phyloP scores from a whole-genome alignment of 148 eudicot species.

The Drosera capensis region DNA sequence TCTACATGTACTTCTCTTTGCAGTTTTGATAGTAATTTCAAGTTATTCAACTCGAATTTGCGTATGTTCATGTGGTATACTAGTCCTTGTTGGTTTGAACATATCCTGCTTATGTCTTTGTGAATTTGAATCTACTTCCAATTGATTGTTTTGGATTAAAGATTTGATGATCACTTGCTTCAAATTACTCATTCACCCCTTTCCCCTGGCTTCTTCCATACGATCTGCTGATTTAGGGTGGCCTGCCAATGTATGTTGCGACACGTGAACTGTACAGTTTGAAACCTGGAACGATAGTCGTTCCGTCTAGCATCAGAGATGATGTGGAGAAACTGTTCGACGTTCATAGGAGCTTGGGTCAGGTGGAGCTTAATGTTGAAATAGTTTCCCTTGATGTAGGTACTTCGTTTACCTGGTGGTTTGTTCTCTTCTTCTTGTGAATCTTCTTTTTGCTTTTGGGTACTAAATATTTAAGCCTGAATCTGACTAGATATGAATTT shows the following conservation, averaged over 20 bases:
- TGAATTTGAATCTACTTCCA: no score
- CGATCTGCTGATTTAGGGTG: slow-evolving; percentile 48
- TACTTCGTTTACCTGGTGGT: slow-evolving; percentile 8
- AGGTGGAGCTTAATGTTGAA: slow-evolving; percentile 72
- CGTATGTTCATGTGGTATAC: no score
- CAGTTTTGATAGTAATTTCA: no score
- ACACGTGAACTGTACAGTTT: slow-evolving; percentile 81
- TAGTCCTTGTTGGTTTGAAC: no score
- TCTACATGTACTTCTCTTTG: no score
- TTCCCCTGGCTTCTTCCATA: neutral
- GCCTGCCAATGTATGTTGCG: slow-evolving; percentile 92
- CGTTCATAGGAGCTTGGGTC: slow-evolving; percentile 73
- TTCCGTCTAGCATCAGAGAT: slow-evolving; percentile 80
- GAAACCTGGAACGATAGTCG: slow-evolving; percentile 80
- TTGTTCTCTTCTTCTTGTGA: slow-evolving; percentile 2
- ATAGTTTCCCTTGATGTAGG: slow-evolving; percentile 89
- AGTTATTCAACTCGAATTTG: no score
- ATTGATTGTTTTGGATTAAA: no score
- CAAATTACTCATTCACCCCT: neutral
- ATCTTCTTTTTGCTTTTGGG: no score
- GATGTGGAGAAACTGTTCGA: slow-evolving; percentile 80
- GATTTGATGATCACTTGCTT: neutral
- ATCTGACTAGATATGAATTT: slow-evolving; percentile 1
- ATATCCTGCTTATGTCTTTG: no score
- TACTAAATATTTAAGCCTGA: neutral